A percentile compares a stretch with the other conserved stretches of the same genome.
These are phyloP conservation scores for Cladophialophora psammophila DNA, from an alignment of 2,329 filamentous ascomycete genomes.

Conservation along the genomic window DNA sequence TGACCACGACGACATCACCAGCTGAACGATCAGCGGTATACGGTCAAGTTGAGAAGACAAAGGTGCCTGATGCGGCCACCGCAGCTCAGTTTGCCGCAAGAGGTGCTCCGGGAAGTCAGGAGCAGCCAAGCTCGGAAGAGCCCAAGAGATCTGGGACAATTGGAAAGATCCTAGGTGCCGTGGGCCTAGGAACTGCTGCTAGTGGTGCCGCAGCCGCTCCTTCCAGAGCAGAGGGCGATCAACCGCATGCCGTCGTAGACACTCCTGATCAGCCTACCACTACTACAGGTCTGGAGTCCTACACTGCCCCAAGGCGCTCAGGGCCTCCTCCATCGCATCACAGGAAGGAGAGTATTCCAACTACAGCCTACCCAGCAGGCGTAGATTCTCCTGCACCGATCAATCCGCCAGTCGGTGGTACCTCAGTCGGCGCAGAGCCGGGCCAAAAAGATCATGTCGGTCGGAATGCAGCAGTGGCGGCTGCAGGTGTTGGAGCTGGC, in stretches of 20 bases:
- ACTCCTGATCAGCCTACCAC: constrained; percentile 32
- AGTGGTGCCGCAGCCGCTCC: constrained; percentile 23
- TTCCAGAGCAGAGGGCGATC: constrained; percentile 16
- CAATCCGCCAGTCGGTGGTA: constrained; percentile 37
- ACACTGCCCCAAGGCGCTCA: constrained; percentile 31
- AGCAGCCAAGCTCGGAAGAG: constrained; percentile 7
- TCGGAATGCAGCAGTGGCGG: constrained; percentile 28
- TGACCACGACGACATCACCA: constrained; percentile 24
- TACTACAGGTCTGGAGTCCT: constrained; percentile 33
- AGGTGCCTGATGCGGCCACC: constrained; percentile 9
- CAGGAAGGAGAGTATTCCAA: constrained; percentile 39
- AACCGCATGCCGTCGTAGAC: constrained; percentile 15
- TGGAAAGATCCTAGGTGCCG: constrained; percentile 37
- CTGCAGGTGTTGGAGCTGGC: constrained; percentile 32
- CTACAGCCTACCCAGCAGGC: constrained; percentile 39
- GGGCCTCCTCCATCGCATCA: constrained; percentile 31
- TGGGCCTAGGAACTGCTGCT: constrained; percentile 36
- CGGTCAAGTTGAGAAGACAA: constrained; percentile 14
- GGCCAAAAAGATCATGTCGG: constrained; percentile 22
- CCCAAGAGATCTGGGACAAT: constrained; percentile 25
- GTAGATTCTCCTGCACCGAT: constrained; percentile 34
- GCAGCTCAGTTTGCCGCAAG: constrained; percentile 20
- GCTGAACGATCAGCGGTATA: constrained; percentile 20
- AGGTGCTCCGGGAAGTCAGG: not conserved
- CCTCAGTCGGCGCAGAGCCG: constrained; percentile 13